These are phyloP conservation scores for Vachellia collinsii DNA, from an alignment of 306 rosid species.

Conservation along the genomic window DNA sequence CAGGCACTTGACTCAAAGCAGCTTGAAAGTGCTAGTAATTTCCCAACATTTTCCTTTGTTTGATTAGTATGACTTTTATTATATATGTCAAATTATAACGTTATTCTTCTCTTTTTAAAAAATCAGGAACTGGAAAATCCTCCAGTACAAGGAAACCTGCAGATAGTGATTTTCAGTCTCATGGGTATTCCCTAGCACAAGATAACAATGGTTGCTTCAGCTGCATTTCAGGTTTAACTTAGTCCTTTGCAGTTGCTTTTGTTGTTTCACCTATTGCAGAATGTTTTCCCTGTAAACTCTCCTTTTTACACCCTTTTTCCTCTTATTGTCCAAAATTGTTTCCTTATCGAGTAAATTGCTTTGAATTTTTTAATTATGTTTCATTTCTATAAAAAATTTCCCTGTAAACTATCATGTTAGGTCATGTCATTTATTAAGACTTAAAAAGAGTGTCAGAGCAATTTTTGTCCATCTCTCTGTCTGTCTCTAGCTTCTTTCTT, in stretches of 20 bases:
- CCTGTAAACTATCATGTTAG: not conserved
- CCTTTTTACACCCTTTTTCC: not conserved
- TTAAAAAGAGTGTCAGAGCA: not conserved
- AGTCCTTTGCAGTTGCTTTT: constrained; percentile 11
- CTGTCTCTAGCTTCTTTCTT: not conserved
- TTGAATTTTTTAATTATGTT: constrained; percentile 23
- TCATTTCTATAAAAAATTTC: constrained; percentile 4
- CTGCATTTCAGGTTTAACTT: constrained; percentile 70
- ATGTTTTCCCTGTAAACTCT: constrained; percentile 5
- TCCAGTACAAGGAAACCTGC: constrained; percentile 57
- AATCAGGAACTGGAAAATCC: constrained; percentile 66
- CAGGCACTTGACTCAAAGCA: constrained; percentile 77
- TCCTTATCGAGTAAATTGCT: not conserved
- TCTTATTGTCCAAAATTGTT: constrained; percentile 12
- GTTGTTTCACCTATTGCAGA: constrained; percentile 9
- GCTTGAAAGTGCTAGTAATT: constrained; percentile 50
- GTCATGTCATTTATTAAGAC: constrained; percentile 1
- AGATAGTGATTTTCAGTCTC: constrained; percentile 58
- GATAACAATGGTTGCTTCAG: constrained; percentile 65
- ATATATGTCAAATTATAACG: constrained; percentile 34
- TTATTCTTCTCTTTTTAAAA: constrained; percentile 1
- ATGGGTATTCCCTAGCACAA: constrained; percentile 60
- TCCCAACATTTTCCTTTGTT: constrained; percentile 25
- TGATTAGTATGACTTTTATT: not conserved
- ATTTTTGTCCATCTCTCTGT: not conserved